Percentiles rank a stretch among this genome's conserved stretches.
phyloP scores from a whole-genome alignment of 177 flowering plant genomes.

The Vitis hybrid region DNA sequence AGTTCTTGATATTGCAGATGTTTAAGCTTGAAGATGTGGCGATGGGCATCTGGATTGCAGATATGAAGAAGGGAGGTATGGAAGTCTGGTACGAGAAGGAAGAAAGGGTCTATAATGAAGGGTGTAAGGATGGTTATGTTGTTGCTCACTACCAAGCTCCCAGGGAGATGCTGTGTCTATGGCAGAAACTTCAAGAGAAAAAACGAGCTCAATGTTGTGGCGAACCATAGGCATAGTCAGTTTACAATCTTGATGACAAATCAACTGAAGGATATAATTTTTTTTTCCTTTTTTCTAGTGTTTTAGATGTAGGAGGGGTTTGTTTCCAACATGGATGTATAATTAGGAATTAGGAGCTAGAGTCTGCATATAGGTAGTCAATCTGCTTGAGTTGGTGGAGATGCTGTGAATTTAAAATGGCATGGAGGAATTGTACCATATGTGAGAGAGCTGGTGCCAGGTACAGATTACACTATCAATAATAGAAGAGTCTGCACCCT shows the following conservation, averaged over 20 bases:
- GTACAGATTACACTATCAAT: no score
- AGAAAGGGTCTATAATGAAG: slow-evolving; percentile 57
- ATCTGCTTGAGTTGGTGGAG: no score
- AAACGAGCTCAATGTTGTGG: slow-evolving; percentile 70
- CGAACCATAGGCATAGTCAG: slow-evolving; percentile 18
- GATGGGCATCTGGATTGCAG: slow-evolving; percentile 98
- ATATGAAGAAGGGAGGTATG: slow-evolving; percentile 69
- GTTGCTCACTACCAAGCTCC: slow-evolving; percentile 97
- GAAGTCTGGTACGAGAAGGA: slow-evolving; percentile 72
- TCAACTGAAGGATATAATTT: no score
- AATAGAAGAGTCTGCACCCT: no score
- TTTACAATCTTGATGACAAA: background rate
- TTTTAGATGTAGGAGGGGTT: no score
- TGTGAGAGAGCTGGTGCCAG: no score
- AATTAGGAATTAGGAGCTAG: no score
- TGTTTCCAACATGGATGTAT: no score
- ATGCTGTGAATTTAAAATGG: no score
- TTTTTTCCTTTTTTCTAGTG: no score
- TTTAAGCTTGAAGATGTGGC: slow-evolving; percentile 99
- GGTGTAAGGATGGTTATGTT: slow-evolving; percentile 84
- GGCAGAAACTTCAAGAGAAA: slow-evolving; percentile 80
- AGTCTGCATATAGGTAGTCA: no score
- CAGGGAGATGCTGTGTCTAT: slow-evolving; percentile 85
- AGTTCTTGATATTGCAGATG: slow-evolving; percentile 52
- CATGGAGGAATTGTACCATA: no score